Base-by-base conservation (phyloP, 164 flowering plant species). In the Piper longum region DNA sequence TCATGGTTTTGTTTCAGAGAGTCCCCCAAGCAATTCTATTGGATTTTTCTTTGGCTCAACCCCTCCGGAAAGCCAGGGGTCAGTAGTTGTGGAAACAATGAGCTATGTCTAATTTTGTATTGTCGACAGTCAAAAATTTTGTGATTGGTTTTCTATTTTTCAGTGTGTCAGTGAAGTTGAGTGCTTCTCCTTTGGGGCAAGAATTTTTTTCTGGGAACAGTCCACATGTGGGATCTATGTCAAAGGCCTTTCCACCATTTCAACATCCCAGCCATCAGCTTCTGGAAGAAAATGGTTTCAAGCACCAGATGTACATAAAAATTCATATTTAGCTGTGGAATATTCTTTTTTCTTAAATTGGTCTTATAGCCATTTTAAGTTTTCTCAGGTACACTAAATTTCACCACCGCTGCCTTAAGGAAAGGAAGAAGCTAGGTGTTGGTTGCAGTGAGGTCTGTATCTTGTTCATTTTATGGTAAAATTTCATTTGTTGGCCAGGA, bases 211-310 rank as follows among this genome's bases (percentile, higher is more conserved):
- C 84, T 44, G 85, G 90, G 41, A 77, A 84, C 71, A 89, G 97
- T 76, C 95, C 97, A 26, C 99, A 97, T 0, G 95, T 88, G 64
- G 97, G 97, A 52, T 93, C 99, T 19, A 48, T 83, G 76, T 96
- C 97, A 61, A 90, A 89, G 75, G 67, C 97, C 64, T 83, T 93
- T 70, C 97, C 95, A 58, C 83, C 90, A 44, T 93, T 90, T 79
- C 99, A 90, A 76, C 99, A 93, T 75, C 96, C 99, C 61, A 93
- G 99, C 74, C 99, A 93, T 76, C 89, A 83, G 71, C 87, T 90
- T 65, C 73, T 93, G 56, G 95, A 88, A 76, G 96, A 88, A 77
- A 93, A 89, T 76, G 97, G 97, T 67, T 93, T 88, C 75, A 85
- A 70, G 71, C 97, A 90, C 75, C 97, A 93, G 65, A 83, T 80